These are phyloP conservation scores for Eremothecium gossypii DNA, from an alignment of 1,139 yeast genomes.

Conservation along the genomic window DNA sequence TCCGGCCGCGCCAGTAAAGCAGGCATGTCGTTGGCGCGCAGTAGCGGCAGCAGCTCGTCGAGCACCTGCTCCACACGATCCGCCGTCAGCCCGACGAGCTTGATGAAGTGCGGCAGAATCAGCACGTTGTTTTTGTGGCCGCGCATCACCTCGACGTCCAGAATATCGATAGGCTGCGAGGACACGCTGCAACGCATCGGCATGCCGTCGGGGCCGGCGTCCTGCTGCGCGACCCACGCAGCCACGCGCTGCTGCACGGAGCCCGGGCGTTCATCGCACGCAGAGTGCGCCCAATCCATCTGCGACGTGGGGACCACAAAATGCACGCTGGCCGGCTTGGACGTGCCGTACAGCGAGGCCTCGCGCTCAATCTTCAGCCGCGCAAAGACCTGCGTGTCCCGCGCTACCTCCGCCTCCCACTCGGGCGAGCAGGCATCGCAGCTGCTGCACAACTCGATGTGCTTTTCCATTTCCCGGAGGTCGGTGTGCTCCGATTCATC, in stretches of 20 bases:
- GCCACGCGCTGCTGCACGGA: slow-evolving; percentile 45
- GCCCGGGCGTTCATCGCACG: slow-evolving; percentile 42
- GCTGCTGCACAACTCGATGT: slow-evolving; percentile 9
- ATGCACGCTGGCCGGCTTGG: slow-evolving; percentile 62
- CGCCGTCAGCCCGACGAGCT: slow-evolving; percentile 47
- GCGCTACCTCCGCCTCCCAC: slow-evolving; percentile 5
- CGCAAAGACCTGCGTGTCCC: slow-evolving; percentile 17
- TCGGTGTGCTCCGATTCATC: background rate
- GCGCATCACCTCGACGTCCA: slow-evolving; percentile 36
- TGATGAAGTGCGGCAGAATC: slow-evolving; percentile 70
- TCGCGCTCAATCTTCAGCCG: slow-evolving; percentile 43
- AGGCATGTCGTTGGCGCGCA: slow-evolving; percentile 28
- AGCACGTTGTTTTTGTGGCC: slow-evolving; percentile 48
- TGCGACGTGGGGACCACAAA: slow-evolving; percentile 75
- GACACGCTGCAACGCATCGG: slow-evolving; percentile 45
- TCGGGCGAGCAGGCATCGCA: slow-evolving; percentile 6
- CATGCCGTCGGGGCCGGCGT: slow-evolving; percentile 24
- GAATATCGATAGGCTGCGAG: slow-evolving; percentile 38
- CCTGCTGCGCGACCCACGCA: slow-evolving; percentile 36
- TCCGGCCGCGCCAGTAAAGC: slow-evolving; percentile 14
- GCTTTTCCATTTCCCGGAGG: slow-evolving; percentile 5
- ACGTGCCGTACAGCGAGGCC: slow-evolving; percentile 57
- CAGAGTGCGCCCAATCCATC: slow-evolving; percentile 76
- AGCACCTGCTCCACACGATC: slow-evolving; percentile 41
- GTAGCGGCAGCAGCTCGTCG: slow-evolving; percentile 36